Base-by-base conservation (phyloP, 352 stramenopile species). In the Lagenidium giganteum region DNA sequence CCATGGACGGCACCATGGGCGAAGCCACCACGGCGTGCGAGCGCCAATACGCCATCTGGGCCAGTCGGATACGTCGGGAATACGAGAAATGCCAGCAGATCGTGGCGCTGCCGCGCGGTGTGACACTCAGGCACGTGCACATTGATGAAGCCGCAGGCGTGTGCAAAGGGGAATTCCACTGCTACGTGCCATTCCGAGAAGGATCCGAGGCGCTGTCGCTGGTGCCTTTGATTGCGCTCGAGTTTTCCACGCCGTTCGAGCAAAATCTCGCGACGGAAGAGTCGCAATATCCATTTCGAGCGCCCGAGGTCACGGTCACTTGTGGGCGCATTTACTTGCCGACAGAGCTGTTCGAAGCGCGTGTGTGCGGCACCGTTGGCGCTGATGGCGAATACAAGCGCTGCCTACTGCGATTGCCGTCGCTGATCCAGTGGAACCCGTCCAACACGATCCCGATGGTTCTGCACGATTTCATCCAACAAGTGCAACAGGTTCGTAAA, bases 391-490 rank as follows among this genome's bases (percentile, higher is more conserved):
- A 56, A 38, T 72, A 57, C 32, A n/a, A n/a, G n/a, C n/a, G n/a
- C n/a, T n/a, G n/a, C n/a, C 17, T 68, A 38, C 48, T 88, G 8
- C 54, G 65, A 18, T 52, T 92, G 16, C 69, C 73, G 3, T 51
- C 72, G 42, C 55, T 89, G n/a, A 41, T 55, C 43, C 64, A 75
- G 25, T 92, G 79, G 79, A 92, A 64, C 24, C 79, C 79, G 28
- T 92, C 79, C 8, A 82, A 81, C 14, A 89, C 79, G 13, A 58
- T 91, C 28, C 47, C 63, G 26, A 87, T 87, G 76, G 35, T 91
- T 8, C 46, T 91, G 17, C 53, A 82, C 26, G 70, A 91, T 47
- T 82, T 91, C 43, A 69, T 83, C 46, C 29, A 47, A 14, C 47
- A 68, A 25, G 70, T 91, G 23, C 79, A 91, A 45, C 63, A 67